Percentiles rank a stretch among this genome's conserved stretches.
Evolutionary conservation across 2,329 filamentous ascomycete species (phyloP).

Genomic region (Drechmeria coniospora): DNA sequence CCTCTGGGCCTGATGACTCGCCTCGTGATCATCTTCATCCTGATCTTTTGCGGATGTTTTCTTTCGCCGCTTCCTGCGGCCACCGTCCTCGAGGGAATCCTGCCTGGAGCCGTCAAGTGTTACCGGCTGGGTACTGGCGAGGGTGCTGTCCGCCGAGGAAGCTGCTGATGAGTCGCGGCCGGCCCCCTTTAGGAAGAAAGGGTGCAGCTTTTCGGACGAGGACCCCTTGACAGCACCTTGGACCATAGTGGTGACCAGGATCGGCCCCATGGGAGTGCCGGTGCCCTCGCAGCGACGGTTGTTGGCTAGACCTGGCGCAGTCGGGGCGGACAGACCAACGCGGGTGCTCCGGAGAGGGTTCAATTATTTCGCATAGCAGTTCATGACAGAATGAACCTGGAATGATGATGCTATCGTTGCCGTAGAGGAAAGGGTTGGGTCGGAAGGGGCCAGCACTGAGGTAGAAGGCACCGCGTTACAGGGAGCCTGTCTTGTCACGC

Average conservation of each 20-base stretch:
- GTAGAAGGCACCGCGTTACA: constrained; percentile 1
- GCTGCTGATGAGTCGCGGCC: constrained; percentile 2
- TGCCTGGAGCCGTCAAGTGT: constrained; percentile 1
- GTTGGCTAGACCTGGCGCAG: background rate
- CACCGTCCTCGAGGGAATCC: constrained; percentile 14
- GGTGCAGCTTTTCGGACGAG: constrained; percentile 32
- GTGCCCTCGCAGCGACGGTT: constrained; percentile 2
- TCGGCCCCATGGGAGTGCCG: constrained; percentile 24
- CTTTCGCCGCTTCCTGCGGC: constrained; percentile 27
- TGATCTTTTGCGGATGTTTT: too few relatives aligned
- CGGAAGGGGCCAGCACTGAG: background rate
- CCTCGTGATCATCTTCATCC: too few relatives aligned
- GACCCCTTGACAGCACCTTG: constrained; percentile 20
- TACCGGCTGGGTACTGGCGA: background rate
- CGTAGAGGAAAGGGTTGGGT: too few relatives aligned
- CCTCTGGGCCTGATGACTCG: too few relatives aligned
- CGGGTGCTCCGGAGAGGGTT: too few relatives aligned
- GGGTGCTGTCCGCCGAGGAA: constrained; percentile 1
- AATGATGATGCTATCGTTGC: too few relatives aligned
- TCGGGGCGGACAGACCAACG: too few relatives aligned
- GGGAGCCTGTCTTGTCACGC: constrained; percentile 1
- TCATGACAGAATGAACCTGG: too few relatives aligned
- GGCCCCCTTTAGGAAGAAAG: constrained; percentile 30
- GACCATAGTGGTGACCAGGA: constrained; percentile 28
- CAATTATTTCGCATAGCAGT: too few relatives aligned